Evolutionary conservation across 2,329 filamentous ascomycete genomes (phyloP).

Genomic region (Juglanconis oblonga): DNA sequence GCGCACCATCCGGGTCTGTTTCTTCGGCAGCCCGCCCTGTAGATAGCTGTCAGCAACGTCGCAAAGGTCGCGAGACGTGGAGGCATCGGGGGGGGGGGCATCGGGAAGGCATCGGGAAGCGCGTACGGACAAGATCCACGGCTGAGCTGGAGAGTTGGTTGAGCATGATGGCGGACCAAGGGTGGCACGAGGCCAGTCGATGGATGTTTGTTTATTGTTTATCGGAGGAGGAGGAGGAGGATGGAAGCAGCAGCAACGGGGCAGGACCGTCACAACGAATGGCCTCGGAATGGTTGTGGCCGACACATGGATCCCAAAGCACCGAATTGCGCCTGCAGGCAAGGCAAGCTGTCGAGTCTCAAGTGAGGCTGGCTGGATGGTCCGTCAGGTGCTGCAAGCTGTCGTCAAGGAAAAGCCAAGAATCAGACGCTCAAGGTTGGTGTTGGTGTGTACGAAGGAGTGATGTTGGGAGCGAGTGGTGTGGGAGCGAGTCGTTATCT

Average conservation of each 20-base stretch:
- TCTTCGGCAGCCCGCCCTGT: slow-evolving; percentile 44
- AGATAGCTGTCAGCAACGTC: slow-evolving; percentile 21
- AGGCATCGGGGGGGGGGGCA: not conserved
- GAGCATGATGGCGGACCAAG: slow-evolving; percentile 30
- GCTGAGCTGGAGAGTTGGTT: slow-evolving; percentile 33
- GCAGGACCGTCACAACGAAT: slow-evolving; percentile 1
- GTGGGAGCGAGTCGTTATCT: not conserved
- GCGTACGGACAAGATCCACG: slow-evolving; percentile 38
- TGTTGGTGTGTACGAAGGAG: not conserved
- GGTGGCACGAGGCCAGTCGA: not conserved
- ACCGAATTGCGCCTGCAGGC: not conserved
- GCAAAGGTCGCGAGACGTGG: not conserved
- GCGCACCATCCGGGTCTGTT: slow-evolving; percentile 45
- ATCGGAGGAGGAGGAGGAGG: not conserved
- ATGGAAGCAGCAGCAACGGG: not conserved
- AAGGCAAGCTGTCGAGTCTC: not conserved
- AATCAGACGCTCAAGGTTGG: not conserved
- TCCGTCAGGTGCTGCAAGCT: not conserved
- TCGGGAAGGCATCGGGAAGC: not conserved
- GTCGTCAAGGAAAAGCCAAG: not conserved
- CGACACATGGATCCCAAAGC: slow-evolving; percentile 3
- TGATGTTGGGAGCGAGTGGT: not conserved
- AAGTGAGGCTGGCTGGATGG: not conserved
- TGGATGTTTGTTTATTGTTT: not conserved
- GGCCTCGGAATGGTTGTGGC: slow-evolving; percentile 7